Evolutionary conservation across 805 yeast species (phyloP).

Genomic region (Hanseniaspora guilliermondii): DNA sequence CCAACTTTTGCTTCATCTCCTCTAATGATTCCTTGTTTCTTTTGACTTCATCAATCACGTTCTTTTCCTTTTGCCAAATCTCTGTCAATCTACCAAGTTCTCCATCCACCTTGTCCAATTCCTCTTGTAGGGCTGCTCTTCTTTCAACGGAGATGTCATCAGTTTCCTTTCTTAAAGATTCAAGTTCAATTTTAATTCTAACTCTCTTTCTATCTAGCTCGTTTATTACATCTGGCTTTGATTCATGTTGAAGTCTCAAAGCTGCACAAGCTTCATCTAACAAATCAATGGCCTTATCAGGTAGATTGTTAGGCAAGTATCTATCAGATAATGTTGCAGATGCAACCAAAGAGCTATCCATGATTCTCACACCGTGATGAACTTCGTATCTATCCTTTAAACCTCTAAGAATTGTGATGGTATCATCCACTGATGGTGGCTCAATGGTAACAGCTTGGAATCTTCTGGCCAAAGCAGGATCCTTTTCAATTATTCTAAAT

Average conservation of each 20-base stretch:
- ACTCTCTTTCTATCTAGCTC: slow-evolving; percentile 76
- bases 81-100: slow-evolving; percentile 63
- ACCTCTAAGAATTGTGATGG: slow-evolving; percentile 85
- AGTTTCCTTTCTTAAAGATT: slow-evolving; percentile 83
- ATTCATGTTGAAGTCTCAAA: slow-evolving; percentile 84
- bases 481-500: slow-evolving; percentile 89
- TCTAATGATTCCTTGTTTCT: slow-evolving; percentile 72
- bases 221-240: slow-evolving; percentile 89
- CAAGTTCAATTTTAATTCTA: slow-evolving; percentile 91
- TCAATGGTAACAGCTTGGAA: slow-evolving; percentile 77
- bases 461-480: slow-evolving; percentile 88
- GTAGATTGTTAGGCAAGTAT: slow-evolving; percentile 81
- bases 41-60: slow-evolving; percentile 64
- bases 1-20: slow-evolving; percentile 69
- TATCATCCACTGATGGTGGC: slow-evolving; percentile 84
- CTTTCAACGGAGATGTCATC: slow-evolving; percentile 75
- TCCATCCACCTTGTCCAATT: slow-evolving; percentile 46
- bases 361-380: slow-evolving; percentile 91
- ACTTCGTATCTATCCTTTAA: slow-evolving; percentile 89
- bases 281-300: slow-evolving; percentile 93
- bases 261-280: slow-evolving; percentile 98
- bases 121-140: slow-evolving; percentile 57
- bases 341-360: slow-evolving; percentile 84
- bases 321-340: slow-evolving; percentile 85
- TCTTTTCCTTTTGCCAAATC: slow-evolving; percentile 77